Percentiles rank a stretch among this genome's conserved stretches.
phyloP scores from a whole-genome alignment of 2,329 filamentous ascomycete genomes.

The Neofusicoccum parvum region DNA sequence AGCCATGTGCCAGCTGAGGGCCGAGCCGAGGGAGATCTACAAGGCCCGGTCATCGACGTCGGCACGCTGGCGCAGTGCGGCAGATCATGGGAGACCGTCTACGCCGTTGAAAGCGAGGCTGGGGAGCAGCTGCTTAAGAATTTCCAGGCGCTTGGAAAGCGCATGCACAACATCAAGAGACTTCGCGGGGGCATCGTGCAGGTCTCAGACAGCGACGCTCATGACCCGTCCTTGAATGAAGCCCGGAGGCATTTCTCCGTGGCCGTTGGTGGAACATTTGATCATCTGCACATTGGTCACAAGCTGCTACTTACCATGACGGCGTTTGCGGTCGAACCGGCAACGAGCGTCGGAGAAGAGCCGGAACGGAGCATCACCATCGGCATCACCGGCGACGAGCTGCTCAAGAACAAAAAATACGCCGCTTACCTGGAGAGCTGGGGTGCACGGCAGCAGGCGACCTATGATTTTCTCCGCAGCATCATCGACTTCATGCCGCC shows the following conservation, averaged over 20 bases:
- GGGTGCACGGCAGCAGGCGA: constrained; percentile 69
- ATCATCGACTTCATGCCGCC: constrained; percentile 61
- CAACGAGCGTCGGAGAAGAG: constrained; percentile 24
- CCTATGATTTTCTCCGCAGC: constrained; percentile 69
- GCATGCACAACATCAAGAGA: constrained; percentile 34
- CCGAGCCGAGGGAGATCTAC: constrained; percentile 33
- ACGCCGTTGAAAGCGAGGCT: constrained; percentile 65
- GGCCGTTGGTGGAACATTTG: constrained; percentile 90
- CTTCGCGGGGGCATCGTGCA: constrained; percentile 40
- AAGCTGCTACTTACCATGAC: constrained; percentile 94
- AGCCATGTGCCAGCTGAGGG: constrained; percentile 26
- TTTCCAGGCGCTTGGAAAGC: constrained; percentile 41
- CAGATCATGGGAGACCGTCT: constrained; percentile 66
- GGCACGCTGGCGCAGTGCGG: constrained; percentile 50
- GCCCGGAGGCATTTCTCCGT: constrained; percentile 60
- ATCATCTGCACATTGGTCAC: constrained; percentile 92
- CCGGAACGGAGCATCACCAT: constrained; percentile 65
- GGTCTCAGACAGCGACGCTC: constrained; percentile 24
- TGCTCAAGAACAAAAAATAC: constrained; percentile 88
- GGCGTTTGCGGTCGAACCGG: constrained; percentile 64
- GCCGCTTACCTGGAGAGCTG: constrained; percentile 80
- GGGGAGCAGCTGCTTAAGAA: constrained; percentile 61
- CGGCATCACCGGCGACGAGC: constrained; percentile 84
- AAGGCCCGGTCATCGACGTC: constrained; percentile 55
- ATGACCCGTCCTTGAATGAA: constrained; percentile 15